Evolutionary conservation across 2,329 filamentous ascomycete genomes (phyloP).

Genomic region (Alternaria longipes): DNA sequence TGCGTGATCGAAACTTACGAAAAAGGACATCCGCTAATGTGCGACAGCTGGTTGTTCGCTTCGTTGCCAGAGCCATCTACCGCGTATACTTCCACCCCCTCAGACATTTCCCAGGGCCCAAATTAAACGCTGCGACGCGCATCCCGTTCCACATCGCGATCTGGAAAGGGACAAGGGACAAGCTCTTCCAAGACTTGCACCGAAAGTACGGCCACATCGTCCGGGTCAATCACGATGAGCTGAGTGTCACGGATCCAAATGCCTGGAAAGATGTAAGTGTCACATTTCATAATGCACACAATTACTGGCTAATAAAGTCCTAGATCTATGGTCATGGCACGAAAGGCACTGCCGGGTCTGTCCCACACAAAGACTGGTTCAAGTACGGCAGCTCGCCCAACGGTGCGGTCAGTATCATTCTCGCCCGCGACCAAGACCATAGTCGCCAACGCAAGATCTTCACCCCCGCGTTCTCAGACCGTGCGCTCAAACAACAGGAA

Average conservation of each 20-base stretch:
- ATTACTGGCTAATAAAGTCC: background rate
- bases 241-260: conserved; percentile 52
- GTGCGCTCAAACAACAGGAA: conserved; percentile 54
- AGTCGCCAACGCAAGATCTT: conserved; percentile 52
- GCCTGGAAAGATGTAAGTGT: conserved; percentile 43
- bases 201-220: conserved; percentile 54
- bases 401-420: conserved; percentile 42
- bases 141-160: conserved; percentile 43
- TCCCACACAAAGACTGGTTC: conserved; percentile 36
- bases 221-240: conserved; percentile 52
- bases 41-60: conserved; percentile 23
- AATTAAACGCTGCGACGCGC: conserved; percentile 46
- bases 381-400: conserved; percentile 34
- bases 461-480: conserved; percentile 54
- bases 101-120: conserved; percentile 56
- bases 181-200: conserved; percentile 44
- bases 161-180: conserved; percentile 34
- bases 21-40: conserved; percentile 3
- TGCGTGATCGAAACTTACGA: background rate
- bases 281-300: background rate
- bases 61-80: conserved; percentile 42
- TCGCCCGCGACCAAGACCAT: conserved; percentile 48
- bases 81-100: conserved; percentile 50
- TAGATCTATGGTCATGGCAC: conserved; percentile 40
- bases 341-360: conserved; percentile 25